Evolutionary conservation across 1,139 yeast species (phyloP).

Genomic region (Pichia sp.): DNA sequence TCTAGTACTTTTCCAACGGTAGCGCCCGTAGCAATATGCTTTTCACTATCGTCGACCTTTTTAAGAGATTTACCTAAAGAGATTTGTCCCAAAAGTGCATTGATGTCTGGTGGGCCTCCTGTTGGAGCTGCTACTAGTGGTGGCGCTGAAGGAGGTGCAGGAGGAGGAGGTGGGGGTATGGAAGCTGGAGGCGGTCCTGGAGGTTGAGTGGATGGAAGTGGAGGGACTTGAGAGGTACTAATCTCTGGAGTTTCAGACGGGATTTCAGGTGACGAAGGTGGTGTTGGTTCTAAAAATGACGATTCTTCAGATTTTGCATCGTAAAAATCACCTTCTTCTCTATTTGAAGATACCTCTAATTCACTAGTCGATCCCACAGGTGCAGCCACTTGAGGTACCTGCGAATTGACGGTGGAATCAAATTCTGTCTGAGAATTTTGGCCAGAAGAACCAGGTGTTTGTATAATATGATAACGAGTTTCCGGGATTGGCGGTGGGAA

Average conservation of each 20-base stretch:
- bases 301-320: conserved; percentile 16
- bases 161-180: conserved; percentile 13
- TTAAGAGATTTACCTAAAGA: conserved; percentile 38
- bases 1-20: conserved; percentile 39
- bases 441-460: no score
- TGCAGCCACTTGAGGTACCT: conserved; percentile 1
- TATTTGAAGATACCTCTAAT: neutral
- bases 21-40: conserved; percentile 38
- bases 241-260: conserved; percentile 7
- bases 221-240: conserved; percentile 11
- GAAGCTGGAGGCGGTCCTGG: conserved; percentile 23
- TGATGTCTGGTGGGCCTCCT: conserved; percentile 17
- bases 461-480: neutral
- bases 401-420: neutral
- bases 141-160: conserved; percentile 17
- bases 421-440: neutral
- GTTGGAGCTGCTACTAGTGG: conserved; percentile 13
- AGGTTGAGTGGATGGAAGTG: conserved; percentile 7
- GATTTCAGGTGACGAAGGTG: conserved; percentile 14
- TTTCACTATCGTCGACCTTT: conserved; percentile 38
- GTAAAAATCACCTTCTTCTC: conserved; percentile 9
- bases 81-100: conserved; percentile 40
- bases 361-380: conserved; percentile 3
- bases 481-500: conserved; percentile 5
- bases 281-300: conserved; percentile 13